Conservation (phyloP, 2,329 filamentous ascomycete species). For the Penicillium griseofulvum region DNA sequence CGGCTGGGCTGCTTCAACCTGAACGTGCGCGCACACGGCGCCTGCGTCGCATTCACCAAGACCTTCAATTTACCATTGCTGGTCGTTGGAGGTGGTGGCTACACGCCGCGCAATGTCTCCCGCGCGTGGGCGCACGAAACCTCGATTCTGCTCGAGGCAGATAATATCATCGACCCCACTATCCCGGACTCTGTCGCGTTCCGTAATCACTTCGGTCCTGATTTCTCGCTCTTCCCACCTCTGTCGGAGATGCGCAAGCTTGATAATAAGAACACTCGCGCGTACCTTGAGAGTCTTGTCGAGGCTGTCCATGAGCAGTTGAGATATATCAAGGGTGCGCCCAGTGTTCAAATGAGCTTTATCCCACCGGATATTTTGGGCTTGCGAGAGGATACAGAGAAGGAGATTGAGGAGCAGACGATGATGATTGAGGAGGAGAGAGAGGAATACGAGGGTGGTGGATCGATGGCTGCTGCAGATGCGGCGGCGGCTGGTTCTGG, state of each 20-base stretch:
- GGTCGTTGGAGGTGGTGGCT: constrained; percentile 90
- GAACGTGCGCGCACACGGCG: constrained; percentile 89
- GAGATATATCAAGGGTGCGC: constrained; percentile 77
- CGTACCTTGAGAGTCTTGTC: constrained; percentile 73
- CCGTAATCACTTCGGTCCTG: constrained; percentile 82
- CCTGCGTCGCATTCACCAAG: constrained; percentile 88
- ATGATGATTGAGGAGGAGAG: constrained; percentile 37
- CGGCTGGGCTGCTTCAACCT: constrained; percentile 93
- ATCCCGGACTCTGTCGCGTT: constrained; percentile 81
- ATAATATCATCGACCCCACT: constrained; percentile 66
- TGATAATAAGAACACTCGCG: constrained; percentile 75
- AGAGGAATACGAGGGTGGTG: constrained; percentile 40
- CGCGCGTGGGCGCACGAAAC: constrained; percentile 97
- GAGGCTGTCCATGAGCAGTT: constrained; percentile 80
- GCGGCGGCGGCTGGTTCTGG: constrained; percentile 12
- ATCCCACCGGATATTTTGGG: constrained; percentile 74
- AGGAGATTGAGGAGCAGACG: constrained; percentile 46
- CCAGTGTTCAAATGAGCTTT: constrained; percentile 79
- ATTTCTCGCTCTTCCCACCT: constrained; percentile 83
- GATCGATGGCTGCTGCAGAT: constrained; percentile 12
- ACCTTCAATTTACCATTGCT: constrained; percentile 75
- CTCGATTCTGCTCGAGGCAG: constrained; percentile 75
- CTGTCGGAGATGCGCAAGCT: constrained; percentile 68
- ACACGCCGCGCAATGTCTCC: constrained; percentile 94
- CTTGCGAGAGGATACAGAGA: constrained; percentile 49